Evolutionary conservation across 192 early-diverging fungal genomes (phyloP).

Genomic region (Funneliformis geosporum): DNA sequence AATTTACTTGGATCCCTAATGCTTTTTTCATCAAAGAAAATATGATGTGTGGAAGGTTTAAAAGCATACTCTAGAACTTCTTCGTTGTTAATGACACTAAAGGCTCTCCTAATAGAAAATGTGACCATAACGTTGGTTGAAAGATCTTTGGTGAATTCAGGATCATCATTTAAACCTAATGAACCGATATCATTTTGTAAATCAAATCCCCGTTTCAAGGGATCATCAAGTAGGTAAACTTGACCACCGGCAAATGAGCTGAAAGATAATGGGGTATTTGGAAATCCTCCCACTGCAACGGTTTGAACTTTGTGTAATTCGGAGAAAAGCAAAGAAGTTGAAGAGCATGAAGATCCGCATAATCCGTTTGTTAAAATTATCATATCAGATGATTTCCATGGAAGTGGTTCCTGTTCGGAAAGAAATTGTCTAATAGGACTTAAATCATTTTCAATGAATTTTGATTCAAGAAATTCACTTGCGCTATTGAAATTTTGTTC

Average conservation of each 20-base stretch:
- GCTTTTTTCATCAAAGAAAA: not conserved
- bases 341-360: conserved; percentile 43
- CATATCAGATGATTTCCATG: conserved; percentile 42
- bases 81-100: not conserved
- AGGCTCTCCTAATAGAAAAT: not conserved
- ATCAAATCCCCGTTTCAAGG: not conserved
- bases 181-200: not conserved
- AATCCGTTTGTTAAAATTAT: conserved; percentile 45
- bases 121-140: not conserved
- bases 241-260: conserved; percentile 42
- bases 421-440: not conserved
- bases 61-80: conserved; percentile 10
- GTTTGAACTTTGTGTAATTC: conserved; percentile 42
- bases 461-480: conserved; percentile 2
- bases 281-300: conserved; percentile 39
- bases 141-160: not conserved
- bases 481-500: not conserved
- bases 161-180: not conserved
- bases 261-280: conserved; percentile 37
- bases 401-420: conserved; percentile 22
- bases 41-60: not conserved
- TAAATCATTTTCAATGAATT: conserved; percentile 4
- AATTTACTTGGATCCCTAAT: conserved; percentile 4
- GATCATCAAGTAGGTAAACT: not conserved
- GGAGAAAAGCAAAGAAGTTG: conserved; percentile 40